Conservation (phyloP, 2,329 filamentous ascomycete species). For the Aspergillus sp. region DNA sequence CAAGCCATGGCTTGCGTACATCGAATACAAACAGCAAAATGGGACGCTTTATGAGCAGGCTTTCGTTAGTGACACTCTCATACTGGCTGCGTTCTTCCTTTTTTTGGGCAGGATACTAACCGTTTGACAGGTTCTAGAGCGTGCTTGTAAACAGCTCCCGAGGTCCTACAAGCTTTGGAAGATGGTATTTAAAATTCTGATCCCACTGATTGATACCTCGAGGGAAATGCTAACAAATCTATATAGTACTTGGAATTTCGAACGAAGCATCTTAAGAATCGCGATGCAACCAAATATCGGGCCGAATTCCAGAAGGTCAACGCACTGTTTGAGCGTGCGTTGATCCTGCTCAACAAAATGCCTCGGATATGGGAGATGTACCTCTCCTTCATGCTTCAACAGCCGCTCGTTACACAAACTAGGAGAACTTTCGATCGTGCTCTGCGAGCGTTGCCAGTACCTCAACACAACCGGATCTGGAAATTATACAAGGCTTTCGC, state of each 20-base stretch:
- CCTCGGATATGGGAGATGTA: constrained; percentile 98
- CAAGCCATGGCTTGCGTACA: constrained; percentile 94
- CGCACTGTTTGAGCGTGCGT: constrained; percentile 84
- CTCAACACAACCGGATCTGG: constrained; percentile 96
- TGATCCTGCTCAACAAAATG: constrained; percentile 98
- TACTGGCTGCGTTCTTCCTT: not conserved
- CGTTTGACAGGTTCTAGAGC: constrained; percentile 67
- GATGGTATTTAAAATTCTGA: constrained; percentile 57
- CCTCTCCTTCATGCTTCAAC: constrained; percentile 81
- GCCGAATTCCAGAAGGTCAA: constrained; percentile 92
- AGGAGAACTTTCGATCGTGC: constrained; percentile 89
- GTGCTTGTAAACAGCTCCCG: constrained; percentile 84
- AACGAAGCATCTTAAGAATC: constrained; percentile 73
- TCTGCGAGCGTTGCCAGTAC: constrained; percentile 84
- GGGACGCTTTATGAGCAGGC: constrained; percentile 84
- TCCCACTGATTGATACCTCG: constrained; percentile 13
- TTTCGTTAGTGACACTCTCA: constrained; percentile 50
- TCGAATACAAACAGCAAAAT: constrained; percentile 85
- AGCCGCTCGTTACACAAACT: constrained; percentile 86
- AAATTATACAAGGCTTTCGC: constrained; percentile 86
- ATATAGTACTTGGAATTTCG: constrained; percentile 79
- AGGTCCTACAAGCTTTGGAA: constrained; percentile 99
- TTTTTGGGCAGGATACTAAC: constrained; percentile 1
- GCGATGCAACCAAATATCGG: constrained; percentile 78
- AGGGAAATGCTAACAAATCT: constrained; percentile 18